Evolutionary conservation across 352 stramenopile species (phyloP).

Genomic region (Blastocystis sp.): DNA sequence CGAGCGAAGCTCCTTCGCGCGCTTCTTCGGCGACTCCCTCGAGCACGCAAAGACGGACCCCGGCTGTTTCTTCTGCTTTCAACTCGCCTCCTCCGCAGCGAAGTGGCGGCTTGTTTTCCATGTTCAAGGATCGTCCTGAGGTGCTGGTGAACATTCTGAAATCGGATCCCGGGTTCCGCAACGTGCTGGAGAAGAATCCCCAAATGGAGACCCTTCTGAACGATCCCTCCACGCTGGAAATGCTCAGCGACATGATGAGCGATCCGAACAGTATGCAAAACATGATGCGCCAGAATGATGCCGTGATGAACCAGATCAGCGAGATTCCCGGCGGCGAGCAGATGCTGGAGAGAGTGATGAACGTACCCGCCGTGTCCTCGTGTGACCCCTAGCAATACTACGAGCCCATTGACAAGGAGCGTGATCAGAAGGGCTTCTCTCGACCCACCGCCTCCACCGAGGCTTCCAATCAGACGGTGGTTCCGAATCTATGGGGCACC

Average conservation of each 20-base stretch:
- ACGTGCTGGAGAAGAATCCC: constrained; percentile 69
- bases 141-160: constrained; percentile 50
- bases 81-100: neutral
- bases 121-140: constrained; percentile 35
- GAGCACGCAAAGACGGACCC: no score
- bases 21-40: no score
- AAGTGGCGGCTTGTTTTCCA: neutral
- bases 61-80: neutral
- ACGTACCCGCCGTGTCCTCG: neutral
- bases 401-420: constrained; percentile 38
- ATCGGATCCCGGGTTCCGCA: constrained; percentile 44
- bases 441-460: neutral
- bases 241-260: constrained; percentile 34
- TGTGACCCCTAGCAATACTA: constrained; percentile 43
- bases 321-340: constrained; percentile 58
- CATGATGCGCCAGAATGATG: constrained; percentile 31
- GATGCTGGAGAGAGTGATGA: constrained; percentile 67
- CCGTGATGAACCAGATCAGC: constrained; percentile 32
- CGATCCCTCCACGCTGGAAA: constrained; percentile 18
- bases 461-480: neutral
- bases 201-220: constrained; percentile 55
- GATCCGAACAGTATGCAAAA: constrained; percentile 34
- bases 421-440: neutral
- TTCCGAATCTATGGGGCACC: constrained; percentile 44
- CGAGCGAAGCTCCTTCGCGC: no score